Evolutionary conservation across 108 stramenopile genomes (phyloP).

Genomic region (Nannochloropsis gaditana): DNA sequence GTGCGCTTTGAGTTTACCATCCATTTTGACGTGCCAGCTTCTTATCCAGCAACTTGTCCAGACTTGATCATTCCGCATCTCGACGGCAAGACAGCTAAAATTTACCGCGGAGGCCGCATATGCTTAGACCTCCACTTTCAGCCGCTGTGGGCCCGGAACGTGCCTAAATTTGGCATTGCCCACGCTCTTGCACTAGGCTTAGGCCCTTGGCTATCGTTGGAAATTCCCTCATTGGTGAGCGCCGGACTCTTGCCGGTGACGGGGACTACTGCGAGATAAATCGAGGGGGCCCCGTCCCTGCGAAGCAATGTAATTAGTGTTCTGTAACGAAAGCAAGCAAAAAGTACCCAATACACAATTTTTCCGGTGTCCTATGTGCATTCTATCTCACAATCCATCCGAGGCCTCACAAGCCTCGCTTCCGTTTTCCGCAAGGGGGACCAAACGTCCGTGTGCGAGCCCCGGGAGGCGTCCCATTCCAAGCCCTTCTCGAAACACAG

Average conservation of each 20-base stretch:
- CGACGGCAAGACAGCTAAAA: constrained; percentile 26
- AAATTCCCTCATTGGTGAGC: constrained; percentile 28
- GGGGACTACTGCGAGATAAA: not conserved
- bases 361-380: too few species aligned
- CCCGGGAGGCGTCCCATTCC: not conserved
- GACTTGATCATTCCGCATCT: constrained; percentile 31
- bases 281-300: not conserved
- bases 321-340: not conserved
- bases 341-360: too few species aligned
- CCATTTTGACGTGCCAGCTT: constrained; percentile 25
- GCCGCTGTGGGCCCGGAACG: constrained; percentile 28
- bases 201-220: constrained; percentile 28
- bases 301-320: not conserved
- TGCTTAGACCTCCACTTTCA: constrained; percentile 31
- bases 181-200: constrained; percentile 28
- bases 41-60: constrained; percentile 28
- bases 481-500: not conserved
- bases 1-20: constrained; percentile 26
- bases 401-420: not conserved
- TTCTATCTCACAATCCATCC: too few species aligned
- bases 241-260: not conserved
- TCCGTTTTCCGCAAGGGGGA: not conserved
- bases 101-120: constrained; percentile 31
- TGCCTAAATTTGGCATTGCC: constrained; percentile 28
- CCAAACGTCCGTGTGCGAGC: not conserved